Evolutionary conservation across 176 grass and related monocot genomes (phyloP), one percentile per base, ranked within the genome.

Genomic region (Typha latifolia): DNA sequence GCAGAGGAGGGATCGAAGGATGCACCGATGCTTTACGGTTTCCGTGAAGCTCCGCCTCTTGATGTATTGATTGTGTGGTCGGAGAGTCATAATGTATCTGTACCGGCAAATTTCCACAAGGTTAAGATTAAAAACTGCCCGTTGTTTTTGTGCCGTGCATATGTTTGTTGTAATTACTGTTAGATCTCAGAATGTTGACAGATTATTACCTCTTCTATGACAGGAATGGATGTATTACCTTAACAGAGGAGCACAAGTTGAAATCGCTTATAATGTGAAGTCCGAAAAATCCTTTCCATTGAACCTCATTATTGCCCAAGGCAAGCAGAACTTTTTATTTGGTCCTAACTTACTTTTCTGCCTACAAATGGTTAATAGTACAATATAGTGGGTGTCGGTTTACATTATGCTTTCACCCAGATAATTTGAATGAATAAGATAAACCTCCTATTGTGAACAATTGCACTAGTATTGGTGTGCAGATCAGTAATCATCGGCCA

Each of bases 171-270:
- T 19, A 59, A 59, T n/a, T 19, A 22, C n/a, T 22, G 9, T 59
- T 59, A 19, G 53, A 21, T n/a, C 16, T 31, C 20, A 8, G 32
- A 19, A 69, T 63, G 61, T 75, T 16, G 34, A 69, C 10, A 57
- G 12, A 62, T 62, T 12, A 22, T 59, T 51, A 52, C 23, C 12
- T 56, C 48, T 51, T 49, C 8, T n/a, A 37, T 5, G 59, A 79
- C 84, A 91, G 87, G 71, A 86, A 68, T 91, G 91, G 77, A 61
- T 72, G 5, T 88, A 91, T 53, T 88, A 81, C 62, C 80, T 91
- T 2, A 83, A 88, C 78, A 29, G 73, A n/a, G 87, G 87, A 32
- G 61, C 84, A 49, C 55, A 59, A 29, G 32, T 86, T 49, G 67
- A 85, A 51, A 77, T 83, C 20, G 34, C 32, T 65, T 91, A 88